Evolutionary conservation across 495 filamentous ascomycete species (phyloP).

Genomic region (Trichocladium antarcticum): DNA sequence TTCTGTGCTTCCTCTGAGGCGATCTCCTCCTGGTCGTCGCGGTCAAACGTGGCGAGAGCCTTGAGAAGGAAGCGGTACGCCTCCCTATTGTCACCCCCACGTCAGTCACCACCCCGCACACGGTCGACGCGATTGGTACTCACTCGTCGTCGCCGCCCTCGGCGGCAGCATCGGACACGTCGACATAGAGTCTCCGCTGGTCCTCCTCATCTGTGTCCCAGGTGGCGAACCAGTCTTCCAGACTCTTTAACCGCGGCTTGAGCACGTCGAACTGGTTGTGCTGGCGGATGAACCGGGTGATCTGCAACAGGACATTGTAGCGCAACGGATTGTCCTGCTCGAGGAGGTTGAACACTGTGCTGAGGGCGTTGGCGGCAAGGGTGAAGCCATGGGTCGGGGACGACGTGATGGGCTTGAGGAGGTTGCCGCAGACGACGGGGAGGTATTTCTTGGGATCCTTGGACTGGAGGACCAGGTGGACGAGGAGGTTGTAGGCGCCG

Average conservation of each 20-base stretch:
- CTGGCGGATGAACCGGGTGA: slow-evolving; percentile 65
- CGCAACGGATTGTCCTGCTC: slow-evolving; percentile 60
- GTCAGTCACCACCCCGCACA: slow-evolving; percentile 2
- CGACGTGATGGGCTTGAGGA: slow-evolving; percentile 72
- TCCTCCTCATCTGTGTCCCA: slow-evolving; percentile 81
- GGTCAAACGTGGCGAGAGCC: slow-evolving; percentile 71
- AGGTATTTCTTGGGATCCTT: slow-evolving; percentile 75
- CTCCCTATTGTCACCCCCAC: slow-evolving; percentile 30
- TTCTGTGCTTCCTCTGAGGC: slow-evolving; percentile 59
- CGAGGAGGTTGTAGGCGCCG: slow-evolving; percentile 86
- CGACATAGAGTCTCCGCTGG: slow-evolving; percentile 66
- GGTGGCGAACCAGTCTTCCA: slow-evolving; percentile 67
- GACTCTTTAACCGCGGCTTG: slow-evolving; percentile 61
- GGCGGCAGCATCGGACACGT: slow-evolving; percentile 64
- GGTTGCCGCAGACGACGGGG: slow-evolving; percentile 72
- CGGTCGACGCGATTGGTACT: slow-evolving; percentile 16
- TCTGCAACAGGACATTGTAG: slow-evolving; percentile 79
- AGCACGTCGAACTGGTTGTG: slow-evolving; percentile 67
- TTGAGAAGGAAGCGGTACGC: slow-evolving; percentile 74
- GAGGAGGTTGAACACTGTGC: slow-evolving; percentile 95
- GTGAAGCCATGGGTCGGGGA: slow-evolving; percentile 74
- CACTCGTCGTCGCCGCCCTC: slow-evolving; percentile 65
- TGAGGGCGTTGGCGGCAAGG: slow-evolving; percentile 75
- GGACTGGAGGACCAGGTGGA: slow-evolving; percentile 81
- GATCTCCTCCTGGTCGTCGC: slow-evolving; percentile 47